phyloP scores from a whole-genome alignment of 2,329 filamentous ascomycete genomes.

The Arthroderma uncinatum region DNA sequence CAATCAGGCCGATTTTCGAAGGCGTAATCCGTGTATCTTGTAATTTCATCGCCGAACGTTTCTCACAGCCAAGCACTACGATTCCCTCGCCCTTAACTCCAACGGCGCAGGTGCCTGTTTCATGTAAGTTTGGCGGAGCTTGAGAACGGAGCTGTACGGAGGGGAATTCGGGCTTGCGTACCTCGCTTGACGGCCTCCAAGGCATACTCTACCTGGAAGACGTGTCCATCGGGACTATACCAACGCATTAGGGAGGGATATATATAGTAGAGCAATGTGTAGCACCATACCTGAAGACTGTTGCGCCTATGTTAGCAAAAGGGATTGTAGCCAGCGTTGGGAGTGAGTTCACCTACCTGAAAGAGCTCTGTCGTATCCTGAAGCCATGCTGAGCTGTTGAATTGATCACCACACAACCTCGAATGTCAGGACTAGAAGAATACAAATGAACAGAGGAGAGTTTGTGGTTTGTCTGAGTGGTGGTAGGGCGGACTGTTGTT shows the following conservation, averaged over 20 bases:
- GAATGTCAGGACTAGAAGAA: neutral
- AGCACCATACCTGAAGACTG: slow-evolving; percentile 66
- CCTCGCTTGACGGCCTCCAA: slow-evolving; percentile 98
- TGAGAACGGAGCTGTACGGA: slow-evolving; percentile 5
- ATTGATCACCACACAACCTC: neutral
- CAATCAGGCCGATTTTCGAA: slow-evolving; percentile 93
- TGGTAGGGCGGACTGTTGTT: neutral
- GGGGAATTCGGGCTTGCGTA: slow-evolving; percentile 29
- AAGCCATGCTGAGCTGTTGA: slow-evolving; percentile 53
- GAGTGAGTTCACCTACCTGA: slow-evolving; percentile 58
- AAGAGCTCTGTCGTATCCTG: slow-evolving; percentile 97
- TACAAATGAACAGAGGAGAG: neutral
- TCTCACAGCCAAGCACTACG: slow-evolving; percentile 95
- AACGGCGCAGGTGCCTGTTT: slow-evolving; percentile 83
- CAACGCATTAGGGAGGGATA: slow-evolving; percentile 31
- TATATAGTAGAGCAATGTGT: slow-evolving; percentile 18
- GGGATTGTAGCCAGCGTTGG: slow-evolving; percentile 21
- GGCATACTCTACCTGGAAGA: slow-evolving; percentile 99
- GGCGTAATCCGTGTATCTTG: slow-evolving; percentile 98
- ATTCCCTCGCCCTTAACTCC: slow-evolving; percentile 92
- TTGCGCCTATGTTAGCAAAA: slow-evolving; percentile 23
- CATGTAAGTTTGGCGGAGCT: slow-evolving; percentile 8
- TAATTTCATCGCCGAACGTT: slow-evolving; percentile 97
- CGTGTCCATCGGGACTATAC: slow-evolving; percentile 88
- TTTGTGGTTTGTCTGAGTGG: neutral